Evolutionary conservation across 495 filamentous ascomycete species (phyloP), one percentile per base, ranked within the genome.

Genomic region (Aspergillus taichungensis): DNA sequence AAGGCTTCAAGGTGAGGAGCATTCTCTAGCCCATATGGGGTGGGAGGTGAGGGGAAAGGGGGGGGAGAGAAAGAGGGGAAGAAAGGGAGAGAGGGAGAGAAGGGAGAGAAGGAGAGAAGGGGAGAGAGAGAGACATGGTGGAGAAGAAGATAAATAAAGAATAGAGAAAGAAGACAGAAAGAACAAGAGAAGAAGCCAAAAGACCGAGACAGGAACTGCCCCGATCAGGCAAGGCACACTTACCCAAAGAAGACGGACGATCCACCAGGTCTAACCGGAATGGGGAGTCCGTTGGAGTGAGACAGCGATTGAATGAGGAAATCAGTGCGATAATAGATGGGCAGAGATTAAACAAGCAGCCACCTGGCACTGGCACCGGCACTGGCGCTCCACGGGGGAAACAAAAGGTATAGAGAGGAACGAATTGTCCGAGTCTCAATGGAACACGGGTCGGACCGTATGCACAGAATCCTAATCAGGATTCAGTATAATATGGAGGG

Each of bases 1-100:
- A 46, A 37, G 63, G 54, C 48, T 67, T 70, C 18, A 71, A 55
- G 53, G 70, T 73, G 47, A 73, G 68, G 46, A 68, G 62, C 63
- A 69, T 66, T 52, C 38, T 11, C 32, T 42, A 46, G 18, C 48
- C 35, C 42, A 43, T 30, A 32, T 47, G 24, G 32, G 31, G 34
- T 12, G 38, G 33, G 14, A 40, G 35, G 1, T 28, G 32, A 33
- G 34, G 13, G 14, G 37, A 45, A 45, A 38, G 28, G 43, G 24
- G 8, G 24, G 13, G 3, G 32, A 48, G 11, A 13, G 27, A 39
- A 12, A 9, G 28, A 12, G 18, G 33, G 6, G 42, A 40, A 13
- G 28, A 31, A 24, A 29, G 10, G 18, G 1, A 35, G 28, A 30
- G 42, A 14, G 18, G 10, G 30, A 29, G 31, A 40, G 13, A 33